Percentiles rank a stretch among this genome's conserved stretches.
phyloP scores from a whole-genome alignment of 768 basidiomycete species.

The Mycena venus region DNA sequence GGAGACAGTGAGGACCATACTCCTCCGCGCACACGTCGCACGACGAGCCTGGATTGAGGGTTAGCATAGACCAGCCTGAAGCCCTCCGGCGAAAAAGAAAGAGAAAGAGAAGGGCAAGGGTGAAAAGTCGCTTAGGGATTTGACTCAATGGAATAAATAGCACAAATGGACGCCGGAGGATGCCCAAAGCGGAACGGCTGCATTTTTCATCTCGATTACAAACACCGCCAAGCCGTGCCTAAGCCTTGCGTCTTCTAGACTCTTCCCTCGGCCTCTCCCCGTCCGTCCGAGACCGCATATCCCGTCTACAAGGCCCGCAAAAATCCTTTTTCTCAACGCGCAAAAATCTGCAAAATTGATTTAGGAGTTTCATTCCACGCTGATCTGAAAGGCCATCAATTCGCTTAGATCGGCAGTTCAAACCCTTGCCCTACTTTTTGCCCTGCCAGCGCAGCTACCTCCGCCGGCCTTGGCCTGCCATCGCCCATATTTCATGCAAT shows the following conservation, averaged over 20 bases:
- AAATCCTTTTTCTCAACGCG: neutral
- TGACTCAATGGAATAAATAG: slow-evolving; percentile 22
- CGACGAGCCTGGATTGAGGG: slow-evolving; percentile 84
- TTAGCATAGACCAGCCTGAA: slow-evolving; percentile 73
- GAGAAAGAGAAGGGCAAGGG: slow-evolving; percentile 3
- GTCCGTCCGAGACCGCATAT: neutral
- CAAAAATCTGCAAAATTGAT: slow-evolving; percentile 3
- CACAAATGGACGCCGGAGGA: slow-evolving; percentile 2
- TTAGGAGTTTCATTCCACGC: slow-evolving; percentile 24
- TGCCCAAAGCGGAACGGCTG: neutral
- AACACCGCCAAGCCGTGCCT: neutral
- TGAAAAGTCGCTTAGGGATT: slow-evolving; percentile 17
- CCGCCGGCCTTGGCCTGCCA: slow-evolving; percentile 28
- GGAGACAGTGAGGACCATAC: slow-evolving; percentile 79
- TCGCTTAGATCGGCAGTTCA: too few species aligned
- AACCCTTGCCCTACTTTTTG: neutral
- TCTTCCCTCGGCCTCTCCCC: neutral
- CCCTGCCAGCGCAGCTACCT: slow-evolving; percentile 19
- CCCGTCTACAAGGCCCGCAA: neutral
- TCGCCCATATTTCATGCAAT: too few species aligned
- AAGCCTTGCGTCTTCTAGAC: neutral
- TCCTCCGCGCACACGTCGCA: slow-evolving; percentile 94
- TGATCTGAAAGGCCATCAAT: slow-evolving; percentile 12
- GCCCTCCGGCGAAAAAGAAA: slow-evolving; percentile 47
- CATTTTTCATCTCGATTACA: slow-evolving; percentile 1